These are phyloP conservation scores for Lanmaoa rubissima DNA, from an alignment of 768 basidiomycete species.

Conservation along the genomic window DNA sequence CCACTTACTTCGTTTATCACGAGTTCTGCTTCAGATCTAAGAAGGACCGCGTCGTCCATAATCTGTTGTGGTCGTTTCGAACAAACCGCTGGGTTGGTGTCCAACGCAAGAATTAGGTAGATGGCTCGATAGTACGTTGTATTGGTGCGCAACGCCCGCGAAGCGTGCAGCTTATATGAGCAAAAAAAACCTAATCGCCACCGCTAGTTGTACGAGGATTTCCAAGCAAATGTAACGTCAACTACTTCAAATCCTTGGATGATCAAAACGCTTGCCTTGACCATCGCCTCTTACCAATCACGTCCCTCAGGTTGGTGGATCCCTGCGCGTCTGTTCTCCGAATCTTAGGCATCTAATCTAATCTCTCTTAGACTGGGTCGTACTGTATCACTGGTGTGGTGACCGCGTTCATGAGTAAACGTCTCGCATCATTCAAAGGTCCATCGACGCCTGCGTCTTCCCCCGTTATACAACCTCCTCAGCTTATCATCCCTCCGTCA, in stretches of 20 bases:
- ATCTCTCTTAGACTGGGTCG: slow-evolving; percentile 6
- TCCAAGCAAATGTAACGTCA: background rate
- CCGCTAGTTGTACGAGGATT: too few relatives aligned
- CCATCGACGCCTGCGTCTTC: slow-evolving; percentile 75
- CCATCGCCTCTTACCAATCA: background rate
- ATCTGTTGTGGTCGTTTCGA: background rate
- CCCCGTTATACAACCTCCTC: slow-evolving; percentile 49
- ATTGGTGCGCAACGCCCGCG: too few relatives aligned
- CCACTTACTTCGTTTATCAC: slow-evolving; percentile 27
- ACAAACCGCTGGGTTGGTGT: background rate
- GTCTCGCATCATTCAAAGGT: slow-evolving; percentile 75
- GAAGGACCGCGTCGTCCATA: slow-evolving; percentile 28
- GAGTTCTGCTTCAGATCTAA: slow-evolving; percentile 33
- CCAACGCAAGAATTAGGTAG: too few relatives aligned
- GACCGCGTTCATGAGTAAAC: slow-evolving; percentile 40
- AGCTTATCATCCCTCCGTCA: slow-evolving; percentile 36
- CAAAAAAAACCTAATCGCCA: too few relatives aligned
- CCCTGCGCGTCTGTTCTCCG: too few relatives aligned
- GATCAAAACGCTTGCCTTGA: background rate
- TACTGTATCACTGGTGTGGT: too few relatives aligned
- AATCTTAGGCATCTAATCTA: slow-evolving; percentile 18
- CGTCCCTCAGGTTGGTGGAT: background rate
- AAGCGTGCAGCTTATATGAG: too few relatives aligned
- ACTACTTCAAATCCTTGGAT: background rate
- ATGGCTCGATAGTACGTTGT: too few relatives aligned